A percentile compares a stretch with the other conserved stretches of the same genome.
Conservation (phyloP, 768 basidiomycete species). For the Agrocybe praecox region DNA sequence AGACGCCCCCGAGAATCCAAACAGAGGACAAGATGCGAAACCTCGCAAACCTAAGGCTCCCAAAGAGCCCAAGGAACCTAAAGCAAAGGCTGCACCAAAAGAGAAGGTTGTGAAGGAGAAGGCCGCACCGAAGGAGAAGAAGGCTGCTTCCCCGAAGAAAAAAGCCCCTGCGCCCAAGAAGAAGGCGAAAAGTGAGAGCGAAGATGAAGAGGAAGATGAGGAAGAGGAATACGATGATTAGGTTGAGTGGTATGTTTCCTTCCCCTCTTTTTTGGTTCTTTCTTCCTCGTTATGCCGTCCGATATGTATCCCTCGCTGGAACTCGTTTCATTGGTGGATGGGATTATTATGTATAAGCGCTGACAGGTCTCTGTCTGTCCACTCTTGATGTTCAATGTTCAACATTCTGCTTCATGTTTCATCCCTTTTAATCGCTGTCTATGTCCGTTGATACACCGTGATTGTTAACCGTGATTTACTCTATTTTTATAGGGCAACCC, state of each 20-base stretch:
- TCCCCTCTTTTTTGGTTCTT: too few species aligned
- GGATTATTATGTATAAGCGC: too few species aligned
- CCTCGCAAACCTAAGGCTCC: constrained; percentile 45
- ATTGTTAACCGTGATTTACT: too few species aligned
- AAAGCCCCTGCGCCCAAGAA: constrained; percentile 5
- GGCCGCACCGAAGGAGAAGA: constrained; percentile 9
- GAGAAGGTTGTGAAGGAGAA: constrained; percentile 19
- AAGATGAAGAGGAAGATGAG: not conserved
- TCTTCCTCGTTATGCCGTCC: too few species aligned
- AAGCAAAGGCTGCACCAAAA: constrained; percentile 17
- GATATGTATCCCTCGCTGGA: too few species aligned
- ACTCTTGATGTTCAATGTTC: too few species aligned
- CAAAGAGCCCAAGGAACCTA: constrained; percentile 32
- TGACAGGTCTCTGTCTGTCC: too few species aligned
- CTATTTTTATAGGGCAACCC: too few species aligned
- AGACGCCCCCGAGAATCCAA: constrained; percentile 65
- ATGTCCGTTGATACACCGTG: too few species aligned
- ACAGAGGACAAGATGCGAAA: constrained; percentile 55
- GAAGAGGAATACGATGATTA: constrained; percentile 8
- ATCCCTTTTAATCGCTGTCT: too few species aligned
- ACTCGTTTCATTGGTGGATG: too few species aligned
- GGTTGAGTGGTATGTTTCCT: not conserved
- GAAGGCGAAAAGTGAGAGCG: constrained; percentile 3
- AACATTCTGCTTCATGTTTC: too few species aligned
- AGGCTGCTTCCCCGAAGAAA: constrained; percentile 11